These are phyloP conservation scores for Candida tunisiensis DNA, from an alignment of 1,139 yeast genomes.

Conservation along the genomic window DNA sequence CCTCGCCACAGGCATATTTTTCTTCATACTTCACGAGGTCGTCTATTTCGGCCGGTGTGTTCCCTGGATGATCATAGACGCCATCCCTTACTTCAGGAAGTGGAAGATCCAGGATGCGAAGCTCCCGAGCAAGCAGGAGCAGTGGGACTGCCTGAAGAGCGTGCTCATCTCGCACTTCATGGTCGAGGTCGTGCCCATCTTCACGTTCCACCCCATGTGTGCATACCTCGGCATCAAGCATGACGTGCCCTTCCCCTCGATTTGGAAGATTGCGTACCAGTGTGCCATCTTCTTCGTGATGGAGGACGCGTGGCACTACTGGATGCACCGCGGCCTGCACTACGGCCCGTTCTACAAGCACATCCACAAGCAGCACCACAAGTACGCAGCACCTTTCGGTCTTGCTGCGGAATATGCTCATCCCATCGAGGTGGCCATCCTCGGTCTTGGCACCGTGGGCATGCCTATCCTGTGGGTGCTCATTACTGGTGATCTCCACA, in stretches of 20 bases:
- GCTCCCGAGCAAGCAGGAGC: conserved; percentile 63
- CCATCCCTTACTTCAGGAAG: conserved; percentile 54
- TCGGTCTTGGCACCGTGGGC: conserved; percentile 92
- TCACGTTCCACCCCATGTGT: conserved; percentile 90
- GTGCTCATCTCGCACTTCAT: conserved; percentile 74
- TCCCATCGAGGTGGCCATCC: conserved; percentile 77
- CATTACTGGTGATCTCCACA: conserved; percentile 48
- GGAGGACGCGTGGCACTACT: conserved; percentile 94
- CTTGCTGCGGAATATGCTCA: conserved; percentile 95
- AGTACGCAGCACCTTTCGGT: conserved; percentile 95
- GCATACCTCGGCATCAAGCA: conserved; percentile 55
- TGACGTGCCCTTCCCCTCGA: conserved; percentile 69
- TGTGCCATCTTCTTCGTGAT: conserved; percentile 58
- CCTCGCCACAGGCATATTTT: conserved; percentile 68
- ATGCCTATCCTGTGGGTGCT: conserved; percentile 62
- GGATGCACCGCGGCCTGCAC: conserved; percentile 83
- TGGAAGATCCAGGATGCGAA: conserved; percentile 74
- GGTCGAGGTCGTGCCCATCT: conserved; percentile 88
- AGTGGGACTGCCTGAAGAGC: conserved; percentile 78
- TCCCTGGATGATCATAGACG: conserved; percentile 73
- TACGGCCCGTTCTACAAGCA: conserved; percentile 72
- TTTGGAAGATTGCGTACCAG: conserved; percentile 41
- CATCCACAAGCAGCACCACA: conserved; percentile 92
- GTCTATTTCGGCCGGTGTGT: conserved; percentile 74
- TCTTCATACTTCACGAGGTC: conserved; percentile 57